Base-by-base conservation (phyloP, 176 grass and related monocot genomes). In the Eragrostis nindensis region DNA sequence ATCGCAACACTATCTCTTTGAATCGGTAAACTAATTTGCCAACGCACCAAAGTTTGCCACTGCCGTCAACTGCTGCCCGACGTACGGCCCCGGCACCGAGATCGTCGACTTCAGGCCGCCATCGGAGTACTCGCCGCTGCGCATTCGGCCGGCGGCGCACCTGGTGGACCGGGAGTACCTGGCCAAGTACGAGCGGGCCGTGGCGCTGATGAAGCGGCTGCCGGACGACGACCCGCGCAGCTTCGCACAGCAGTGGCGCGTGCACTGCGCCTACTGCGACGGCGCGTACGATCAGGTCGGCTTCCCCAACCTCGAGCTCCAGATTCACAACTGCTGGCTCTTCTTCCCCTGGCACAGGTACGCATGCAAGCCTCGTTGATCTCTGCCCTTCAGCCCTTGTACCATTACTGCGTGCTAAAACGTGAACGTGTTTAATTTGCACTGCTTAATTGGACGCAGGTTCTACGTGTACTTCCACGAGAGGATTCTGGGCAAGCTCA, bases 331-430 rank as follows among this genome's bases (percentile, higher is more conserved):
- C 71, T 90, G 42, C n/a, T 95, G 93, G 93, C 75, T 90, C 52
- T 92, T 95, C 78, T 92, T 92, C 79, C 93, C 93, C 0, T 95
- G 90, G 90, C 93, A 95, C 82, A 83, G 89, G 84, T 86, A 73
- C 42, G 2, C 3, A 36, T 36, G 32, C 32, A 36, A 1, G 32
- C 4, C 32, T 36, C 32, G 32, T 36, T 1, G 32, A 36, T n/a
- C n/a, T n/a, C n/a, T n/a, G n/a, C n/a, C n/a, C n/a, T n/a, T n/a
- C n/a, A n/a, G n/a, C n/a, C n/a, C n/a, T n/a, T n/a, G n/a, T n/a
- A n/a, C n/a, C n/a, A n/a, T n/a, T n/a, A n/a, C 32, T 36, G 32
- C n/a, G 4, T 36, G 32, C 17, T 2, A 48, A 36, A 44, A n/a
- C n/a, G 29, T 13, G 9, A 26, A 16, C 16, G 27, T 27, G n/a